A percentile compares a stretch with the other conserved stretches of the same genome.
Evolutionary conservation across 768 basidiomycete genomes (phyloP).

Genomic region (Sistotremastrum niveocremeum): DNA sequence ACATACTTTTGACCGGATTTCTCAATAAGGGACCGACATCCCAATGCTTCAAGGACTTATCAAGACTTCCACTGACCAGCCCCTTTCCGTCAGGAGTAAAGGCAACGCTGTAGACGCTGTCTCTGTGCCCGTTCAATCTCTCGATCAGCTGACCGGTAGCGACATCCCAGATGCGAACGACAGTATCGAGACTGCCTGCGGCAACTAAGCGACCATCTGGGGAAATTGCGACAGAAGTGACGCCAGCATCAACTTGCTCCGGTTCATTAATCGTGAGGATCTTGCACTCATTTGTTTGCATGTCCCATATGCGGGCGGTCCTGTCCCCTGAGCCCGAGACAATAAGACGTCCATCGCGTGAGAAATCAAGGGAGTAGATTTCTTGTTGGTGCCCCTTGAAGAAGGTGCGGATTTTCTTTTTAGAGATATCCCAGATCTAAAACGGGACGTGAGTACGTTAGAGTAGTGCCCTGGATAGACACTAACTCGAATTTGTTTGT

Average conservation of each 20-base stretch:
- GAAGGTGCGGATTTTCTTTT: conserved; percentile 61
- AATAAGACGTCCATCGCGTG: conserved; percentile 70
- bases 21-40: conserved; percentile 37
- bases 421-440: conserved; percentile 86
- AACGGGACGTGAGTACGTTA: neutral
- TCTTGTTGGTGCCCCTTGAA: conserved; percentile 88
- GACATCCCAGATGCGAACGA: conserved; percentile 76
- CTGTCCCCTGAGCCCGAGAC: conserved; percentile 82
- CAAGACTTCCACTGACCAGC: conserved; percentile 81
- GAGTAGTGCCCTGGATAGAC: conserved; percentile 10
- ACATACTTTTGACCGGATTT: neutral
- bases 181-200: conserved; percentile 43
- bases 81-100: conserved; percentile 87
- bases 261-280: conserved; percentile 36
- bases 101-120: conserved; percentile 78
- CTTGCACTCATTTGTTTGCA: conserved; percentile 31
- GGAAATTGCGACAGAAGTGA: conserved; percentile 69
- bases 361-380: conserved; percentile 90
- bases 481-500: conserved; percentile 74
- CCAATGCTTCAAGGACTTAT: conserved; percentile 83
- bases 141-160: conserved; percentile 63
- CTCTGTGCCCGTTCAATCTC: conserved; percentile 61
- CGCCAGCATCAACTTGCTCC: conserved; percentile 52
- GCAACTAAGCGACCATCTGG: conserved; percentile 56
- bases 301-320: conserved; percentile 49